Evolutionary conservation across 352 stramenopile genomes (phyloP).

Genomic region (Globisporangium paddicum): DNA sequence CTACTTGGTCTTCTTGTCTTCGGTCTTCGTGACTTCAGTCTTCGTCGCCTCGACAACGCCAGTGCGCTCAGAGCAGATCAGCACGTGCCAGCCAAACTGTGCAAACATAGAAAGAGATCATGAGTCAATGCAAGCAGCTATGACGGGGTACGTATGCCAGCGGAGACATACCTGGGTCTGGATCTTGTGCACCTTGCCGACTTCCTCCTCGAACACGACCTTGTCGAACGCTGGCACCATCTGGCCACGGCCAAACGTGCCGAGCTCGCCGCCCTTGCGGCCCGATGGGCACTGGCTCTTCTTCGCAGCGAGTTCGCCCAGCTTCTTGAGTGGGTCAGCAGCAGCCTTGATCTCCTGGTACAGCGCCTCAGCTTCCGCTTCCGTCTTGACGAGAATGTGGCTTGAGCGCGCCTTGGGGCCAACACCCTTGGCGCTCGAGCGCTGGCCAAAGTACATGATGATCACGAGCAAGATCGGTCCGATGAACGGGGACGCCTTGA

Average conservation of each 20-base stretch:
- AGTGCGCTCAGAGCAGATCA: conserved; percentile 61
- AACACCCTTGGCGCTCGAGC: conserved; percentile 18
- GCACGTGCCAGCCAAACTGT: conserved; percentile 74
- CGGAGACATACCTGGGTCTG: conserved; percentile 51
- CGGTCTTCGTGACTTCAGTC: conserved; percentile 25
- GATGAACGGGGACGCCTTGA: conserved; percentile 49
- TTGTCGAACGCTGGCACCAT: conserved; percentile 80
- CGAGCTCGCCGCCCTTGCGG: conserved; percentile 59
- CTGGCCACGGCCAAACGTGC: conserved; percentile 60
- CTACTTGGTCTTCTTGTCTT: conserved; percentile 27
- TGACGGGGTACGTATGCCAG: not conserved
- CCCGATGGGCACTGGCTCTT: conserved; percentile 72
- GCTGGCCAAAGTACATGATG: conserved; percentile 41
- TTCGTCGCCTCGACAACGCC: conserved; percentile 35
- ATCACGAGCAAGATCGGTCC: conserved; percentile 42
- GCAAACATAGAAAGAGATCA: not conserved
- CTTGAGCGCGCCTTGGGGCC: conserved; percentile 49
- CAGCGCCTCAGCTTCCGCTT: conserved; percentile 54
- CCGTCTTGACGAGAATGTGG: conserved; percentile 71
- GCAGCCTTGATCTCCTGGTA: conserved; percentile 47
- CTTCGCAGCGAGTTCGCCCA: conserved; percentile 53
- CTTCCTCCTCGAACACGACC: conserved; percentile 64
- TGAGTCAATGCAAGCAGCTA: not conserved
- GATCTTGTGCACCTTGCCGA: conserved; percentile 71
- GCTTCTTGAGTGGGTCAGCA: conserved; percentile 43